Percentiles rank a stretch among this genome's conserved stretches.
These are phyloP conservation scores for Sugiyamaella qingdaonensis DNA, from an alignment of 805 yeast species.

Conservation along the genomic window DNA sequence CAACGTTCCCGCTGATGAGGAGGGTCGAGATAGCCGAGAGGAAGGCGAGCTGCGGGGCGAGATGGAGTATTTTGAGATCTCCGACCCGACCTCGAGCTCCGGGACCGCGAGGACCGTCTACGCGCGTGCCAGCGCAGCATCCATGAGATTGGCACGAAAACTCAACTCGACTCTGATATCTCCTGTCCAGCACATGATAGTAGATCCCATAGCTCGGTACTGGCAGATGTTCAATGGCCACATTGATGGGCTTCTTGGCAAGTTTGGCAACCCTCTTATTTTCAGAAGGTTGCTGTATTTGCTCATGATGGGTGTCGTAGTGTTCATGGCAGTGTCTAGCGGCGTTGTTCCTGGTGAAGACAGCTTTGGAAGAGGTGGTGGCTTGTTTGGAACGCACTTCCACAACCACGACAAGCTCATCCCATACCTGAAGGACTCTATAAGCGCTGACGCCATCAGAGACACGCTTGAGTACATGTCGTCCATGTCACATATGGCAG, in stretches of 20 bases:
- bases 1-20: neutral
- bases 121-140: slow-evolving; percentile 20
- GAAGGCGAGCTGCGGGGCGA: slow-evolving; percentile 18
- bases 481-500: slow-evolving; percentile 81
- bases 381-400: slow-evolving; percentile 39
- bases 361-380: slow-evolving; percentile 39
- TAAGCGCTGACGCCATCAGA: slow-evolving; percentile 56
- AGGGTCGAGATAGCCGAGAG: slow-evolving; percentile 5
- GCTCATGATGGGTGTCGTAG: slow-evolving; percentile 51
- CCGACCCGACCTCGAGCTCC: slow-evolving; percentile 30
- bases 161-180: slow-evolving; percentile 28
- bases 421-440: slow-evolving; percentile 44
- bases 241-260: slow-evolving; percentile 55
- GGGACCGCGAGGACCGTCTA: slow-evolving; percentile 10
- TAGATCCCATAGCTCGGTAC: slow-evolving; percentile 46
- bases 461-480: slow-evolving; percentile 67
- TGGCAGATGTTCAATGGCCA: slow-evolving; percentile 35
- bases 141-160: slow-evolving; percentile 18
- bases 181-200: slow-evolving; percentile 39
- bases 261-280: slow-evolving; percentile 81
- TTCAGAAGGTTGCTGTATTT: slow-evolving; percentile 75
- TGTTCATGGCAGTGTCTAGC: slow-evolving; percentile 55
- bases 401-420: slow-evolving; percentile 54
- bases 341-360: slow-evolving; percentile 48
- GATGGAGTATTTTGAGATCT: slow-evolving; percentile 44